Percentiles rank a stretch among this genome's conserved stretches.
These are phyloP conservation scores for Pistacia atlantica DNA, from an alignment of 345 rosid species.

Conservation along the genomic window DNA sequence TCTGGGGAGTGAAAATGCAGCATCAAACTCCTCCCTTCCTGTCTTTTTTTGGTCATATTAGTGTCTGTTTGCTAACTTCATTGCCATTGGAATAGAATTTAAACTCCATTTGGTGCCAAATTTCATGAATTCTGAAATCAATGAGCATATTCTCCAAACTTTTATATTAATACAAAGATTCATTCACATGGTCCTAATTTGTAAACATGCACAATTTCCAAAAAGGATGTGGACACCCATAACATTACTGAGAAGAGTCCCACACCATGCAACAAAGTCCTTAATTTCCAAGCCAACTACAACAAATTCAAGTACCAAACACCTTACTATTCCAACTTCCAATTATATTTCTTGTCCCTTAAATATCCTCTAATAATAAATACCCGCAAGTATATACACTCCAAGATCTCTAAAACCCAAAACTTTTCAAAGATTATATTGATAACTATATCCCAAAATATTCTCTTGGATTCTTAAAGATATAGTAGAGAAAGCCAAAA, in stretches of 20 bases:
- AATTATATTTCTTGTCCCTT: constrained; percentile 8
- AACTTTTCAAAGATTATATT: constrained; percentile 18
- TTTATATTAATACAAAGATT: neutral
- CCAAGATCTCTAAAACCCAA: constrained; percentile 16
- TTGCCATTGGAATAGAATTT: constrained; percentile 8
- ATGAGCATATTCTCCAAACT: neutral
- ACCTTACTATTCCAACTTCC: constrained; percentile 20
- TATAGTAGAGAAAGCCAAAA: constrained; percentile 30
- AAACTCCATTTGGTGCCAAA: neutral
- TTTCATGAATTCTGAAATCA: constrained; percentile 1
- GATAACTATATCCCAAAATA: constrained; percentile 32
- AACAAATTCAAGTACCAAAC: constrained; percentile 10
- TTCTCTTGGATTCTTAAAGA: constrained; percentile 50
- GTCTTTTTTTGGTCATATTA: neutral
- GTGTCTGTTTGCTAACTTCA: constrained; percentile 3
- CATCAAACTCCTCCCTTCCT: neutral
- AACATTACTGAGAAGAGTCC: constrained; percentile 7
- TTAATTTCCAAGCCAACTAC: constrained; percentile 19
- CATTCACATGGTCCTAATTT: constrained; percentile 35
- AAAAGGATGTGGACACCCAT: constrained; percentile 35
- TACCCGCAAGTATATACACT: neutral
- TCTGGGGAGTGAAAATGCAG: constrained; percentile 10
- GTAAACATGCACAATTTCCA: constrained; percentile 28
- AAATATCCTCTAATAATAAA: neutral
- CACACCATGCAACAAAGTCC: constrained; percentile 22